Evolutionary conservation across 2,329 filamentous ascomycete species (phyloP).

Genomic region (Exophiala calicioides): DNA sequence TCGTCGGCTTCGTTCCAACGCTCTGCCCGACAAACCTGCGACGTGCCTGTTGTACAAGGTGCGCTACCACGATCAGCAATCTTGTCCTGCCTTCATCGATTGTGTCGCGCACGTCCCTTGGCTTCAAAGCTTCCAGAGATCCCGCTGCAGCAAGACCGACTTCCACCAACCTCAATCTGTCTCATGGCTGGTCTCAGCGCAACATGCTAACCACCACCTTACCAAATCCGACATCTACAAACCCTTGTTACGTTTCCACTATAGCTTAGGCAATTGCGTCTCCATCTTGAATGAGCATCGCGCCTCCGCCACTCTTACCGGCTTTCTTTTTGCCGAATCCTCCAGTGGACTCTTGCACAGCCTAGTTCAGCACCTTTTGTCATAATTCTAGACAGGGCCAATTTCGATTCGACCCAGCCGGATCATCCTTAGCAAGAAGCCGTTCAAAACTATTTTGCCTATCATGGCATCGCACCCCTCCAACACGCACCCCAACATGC

Average conservation of each 20-base stretch:
- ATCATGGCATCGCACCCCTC: constrained; percentile 17
- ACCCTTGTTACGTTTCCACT: constrained; percentile 4
- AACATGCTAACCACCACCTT: constrained; percentile 14
- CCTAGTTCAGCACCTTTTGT: too few species aligned
- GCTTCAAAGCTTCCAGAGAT: constrained; percentile 12
- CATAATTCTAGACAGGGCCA: constrained; percentile 4
- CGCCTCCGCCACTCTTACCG: constrained; percentile 1
- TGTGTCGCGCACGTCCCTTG: constrained; percentile 17
- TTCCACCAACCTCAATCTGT: constrained; percentile 9
- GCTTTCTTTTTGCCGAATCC: constrained; percentile 10
- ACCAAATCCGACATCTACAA: constrained; percentile 4
- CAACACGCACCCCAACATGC: constrained; percentile 18
- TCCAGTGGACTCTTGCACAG: too few species aligned
- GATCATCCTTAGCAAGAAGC: background rate
- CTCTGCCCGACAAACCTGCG: constrained; percentile 17
- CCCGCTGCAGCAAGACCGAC: constrained; percentile 14
- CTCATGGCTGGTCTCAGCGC: constrained; percentile 22
- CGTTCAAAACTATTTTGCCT: background rate
- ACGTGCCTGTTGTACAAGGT: constrained; percentile 25
- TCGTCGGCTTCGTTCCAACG: constrained; percentile 6
- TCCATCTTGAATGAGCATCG: background rate
- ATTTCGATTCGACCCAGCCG: constrained; percentile 3
- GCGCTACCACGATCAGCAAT: constrained; percentile 24
- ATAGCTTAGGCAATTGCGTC: constrained; percentile 10
- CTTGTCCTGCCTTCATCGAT: constrained; percentile 26